phyloP scores from a whole-genome alignment of 495 filamentous ascomycete genomes.

The Penicilliopsis zonata region DNA sequence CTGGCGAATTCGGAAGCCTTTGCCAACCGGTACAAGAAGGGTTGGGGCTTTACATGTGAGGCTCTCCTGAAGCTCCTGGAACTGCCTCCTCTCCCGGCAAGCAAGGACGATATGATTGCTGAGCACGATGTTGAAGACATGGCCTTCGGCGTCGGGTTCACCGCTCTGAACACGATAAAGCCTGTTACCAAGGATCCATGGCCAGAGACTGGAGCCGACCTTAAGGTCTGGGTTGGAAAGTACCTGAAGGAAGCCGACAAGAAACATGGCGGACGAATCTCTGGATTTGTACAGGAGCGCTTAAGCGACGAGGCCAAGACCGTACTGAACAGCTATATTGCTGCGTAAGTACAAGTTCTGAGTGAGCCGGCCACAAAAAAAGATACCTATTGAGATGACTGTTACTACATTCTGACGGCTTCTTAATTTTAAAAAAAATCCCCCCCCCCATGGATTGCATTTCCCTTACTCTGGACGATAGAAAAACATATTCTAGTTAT shows the following conservation, averaged over 20 bases:
- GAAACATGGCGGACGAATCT: conserved; percentile 41
- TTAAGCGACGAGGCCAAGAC: conserved; percentile 41
- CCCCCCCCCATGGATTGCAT: background rate
- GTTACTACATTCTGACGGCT: too few species aligned
- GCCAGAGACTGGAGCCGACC: conserved; percentile 63
- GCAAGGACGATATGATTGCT: conserved; percentile 61
- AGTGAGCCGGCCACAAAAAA: conserved; percentile 7
- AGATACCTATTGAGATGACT: too few species aligned
- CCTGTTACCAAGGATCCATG: conserved; percentile 56
- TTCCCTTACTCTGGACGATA: background rate
- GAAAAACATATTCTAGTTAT: background rate
- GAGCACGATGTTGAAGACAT: conserved; percentile 90
- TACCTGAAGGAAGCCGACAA: conserved; percentile 54
- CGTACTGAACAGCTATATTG: conserved; percentile 46
- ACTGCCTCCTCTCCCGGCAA: conserved; percentile 63
- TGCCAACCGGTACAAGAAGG: conserved; percentile 61
- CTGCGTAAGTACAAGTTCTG: conserved; percentile 5
- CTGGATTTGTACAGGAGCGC: conserved; percentile 44
- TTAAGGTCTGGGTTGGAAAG: conserved; percentile 65
- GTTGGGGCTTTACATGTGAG: conserved; percentile 80
- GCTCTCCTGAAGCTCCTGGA: conserved; percentile 77
- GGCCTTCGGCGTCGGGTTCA: conserved; percentile 88
- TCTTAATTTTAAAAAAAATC: conserved; percentile 3
- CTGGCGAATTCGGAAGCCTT: conserved; percentile 74
- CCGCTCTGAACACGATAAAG: conserved; percentile 78